Conservation (phyloP, 75 land plant genomes). For the Larix kaempferi region DNA sequence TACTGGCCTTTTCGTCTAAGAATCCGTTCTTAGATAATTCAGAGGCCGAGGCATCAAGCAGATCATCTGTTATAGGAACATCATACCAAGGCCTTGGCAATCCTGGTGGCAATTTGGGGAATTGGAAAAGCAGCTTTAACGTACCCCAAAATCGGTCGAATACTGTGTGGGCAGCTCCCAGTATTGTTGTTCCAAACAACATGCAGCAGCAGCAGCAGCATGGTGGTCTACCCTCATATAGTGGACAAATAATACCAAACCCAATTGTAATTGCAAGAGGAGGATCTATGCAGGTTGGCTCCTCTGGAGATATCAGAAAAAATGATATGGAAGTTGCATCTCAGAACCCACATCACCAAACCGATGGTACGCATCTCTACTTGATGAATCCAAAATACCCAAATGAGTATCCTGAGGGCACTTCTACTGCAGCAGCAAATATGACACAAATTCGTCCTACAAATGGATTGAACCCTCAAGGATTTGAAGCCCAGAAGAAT, state of each 20-base stretch:
- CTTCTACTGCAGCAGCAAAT: neutral
- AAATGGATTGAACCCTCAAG: neutral
- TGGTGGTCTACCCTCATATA: neutral
- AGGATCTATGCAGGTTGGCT: neutral
- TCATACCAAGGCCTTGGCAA: slow-evolving; percentile 11
- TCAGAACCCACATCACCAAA: neutral
- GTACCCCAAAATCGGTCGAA: neutral
- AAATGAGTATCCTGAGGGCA: no score
- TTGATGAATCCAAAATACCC: neutral
- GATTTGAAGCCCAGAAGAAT: slow-evolving; percentile 1
- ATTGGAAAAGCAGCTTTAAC: slow-evolving; percentile 11
- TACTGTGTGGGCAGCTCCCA: slow-evolving; percentile 7
- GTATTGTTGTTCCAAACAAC: slow-evolving; percentile 1
- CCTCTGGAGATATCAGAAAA: neutral
- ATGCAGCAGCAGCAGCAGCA: neutral
- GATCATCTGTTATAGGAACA: neutral
- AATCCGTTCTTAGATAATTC: neutral
- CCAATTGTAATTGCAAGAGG: neutral
- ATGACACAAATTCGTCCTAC: slow-evolving; percentile 1
- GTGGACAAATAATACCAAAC: slow-evolving; percentile 4
- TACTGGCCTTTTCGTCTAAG: neutral
- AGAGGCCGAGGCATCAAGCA: slow-evolving; percentile 4
- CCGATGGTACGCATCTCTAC: neutral
- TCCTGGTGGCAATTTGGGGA: neutral
- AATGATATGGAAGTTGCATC: neutral